phyloP scores from a whole-genome alignment of 768 basidiomycete genomes.

The Termitomyces sp. region DNA sequence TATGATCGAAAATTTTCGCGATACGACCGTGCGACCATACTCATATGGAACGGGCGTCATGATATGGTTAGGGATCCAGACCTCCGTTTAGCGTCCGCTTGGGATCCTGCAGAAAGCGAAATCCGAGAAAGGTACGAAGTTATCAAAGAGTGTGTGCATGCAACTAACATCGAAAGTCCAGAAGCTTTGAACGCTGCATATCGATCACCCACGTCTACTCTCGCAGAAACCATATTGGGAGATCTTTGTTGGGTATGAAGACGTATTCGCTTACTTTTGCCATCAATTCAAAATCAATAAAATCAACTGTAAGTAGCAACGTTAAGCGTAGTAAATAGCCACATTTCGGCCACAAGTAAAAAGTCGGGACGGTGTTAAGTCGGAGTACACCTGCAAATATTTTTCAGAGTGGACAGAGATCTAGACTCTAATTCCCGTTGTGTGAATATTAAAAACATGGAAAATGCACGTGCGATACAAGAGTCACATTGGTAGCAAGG shows the following conservation, averaged over 20 bases:
- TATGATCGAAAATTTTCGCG: constrained; percentile 1
- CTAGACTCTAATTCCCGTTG: not conserved
- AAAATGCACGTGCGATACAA: not conserved
- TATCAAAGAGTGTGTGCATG: not conserved
- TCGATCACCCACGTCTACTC: constrained; percentile 1
- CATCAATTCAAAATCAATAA: not conserved
- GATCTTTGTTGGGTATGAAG: not conserved
- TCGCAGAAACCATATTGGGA: not conserved
- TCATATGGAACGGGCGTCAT: not conserved
- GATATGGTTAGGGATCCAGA: not conserved
- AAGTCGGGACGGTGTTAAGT: not conserved
- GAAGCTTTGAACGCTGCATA: constrained; percentile 2
- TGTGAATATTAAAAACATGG: not conserved
- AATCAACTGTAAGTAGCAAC: not conserved
- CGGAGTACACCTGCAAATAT: not conserved
- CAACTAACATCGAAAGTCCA: not conserved
- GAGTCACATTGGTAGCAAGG: not conserved
- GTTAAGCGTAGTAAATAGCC: not conserved
- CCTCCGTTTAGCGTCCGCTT: not conserved
- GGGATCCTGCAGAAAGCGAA: not conserved
- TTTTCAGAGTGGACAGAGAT: not conserved
- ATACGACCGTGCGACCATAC: not conserved
- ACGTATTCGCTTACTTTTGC: not conserved
- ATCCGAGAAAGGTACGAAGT: constrained; percentile 4
- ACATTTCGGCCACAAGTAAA: not conserved